Base-by-base conservation (phyloP, 495 filamentous ascomycete species). In the Ramalina peruviana region DNA sequence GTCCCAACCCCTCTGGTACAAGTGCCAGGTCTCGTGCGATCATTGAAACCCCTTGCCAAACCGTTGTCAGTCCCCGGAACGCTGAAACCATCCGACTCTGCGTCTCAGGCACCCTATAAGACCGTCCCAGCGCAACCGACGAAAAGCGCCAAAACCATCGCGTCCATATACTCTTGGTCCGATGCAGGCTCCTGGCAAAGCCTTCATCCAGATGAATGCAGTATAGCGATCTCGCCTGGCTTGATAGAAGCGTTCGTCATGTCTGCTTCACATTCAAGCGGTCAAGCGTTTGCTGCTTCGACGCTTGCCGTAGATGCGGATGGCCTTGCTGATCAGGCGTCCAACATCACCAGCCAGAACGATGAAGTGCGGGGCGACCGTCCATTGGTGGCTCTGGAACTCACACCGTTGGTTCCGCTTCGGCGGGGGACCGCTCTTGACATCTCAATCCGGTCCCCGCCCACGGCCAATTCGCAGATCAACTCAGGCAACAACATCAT, bases 351-450 rank as follows among this genome's bases (percentile, higher is more conserved):
- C 15, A 58, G 63, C 36, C 59, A 65, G 20, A 63, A 65, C 10
- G 66, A 72, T 39, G 65, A 68, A 19, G 56, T 62, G 9, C 56
- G 64, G 40, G 69, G 67, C 47, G 67, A 64, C 25, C 68, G 72
- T 3, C 86, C 87, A 3, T 68, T 95, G 1, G 67, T 98, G 45
- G 80, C 79, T 3, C 73, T 93, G 15, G 83, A 90, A 56, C 75
- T 99, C 15, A 95, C 88, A 1, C 92, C 92, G 0, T 67, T 92
- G 11, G 88, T 95, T 13, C 82, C 85, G 55, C 78, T 96, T 40
- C 81, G 90, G 53, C 80, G 86, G 42, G 88, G 88, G 46, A 96
- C 85, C 17, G 89, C 83, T 19, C 74, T 97, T 30, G 92, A 99
- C 61, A 88, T 99, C 45, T 89, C 90, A 43, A 87, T 99, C 57